A percentile compares a stretch with the other conserved stretches of the same genome.
Evolutionary conservation across 306 rosid species (phyloP).

Genomic region (Prosopis cineraria): DNA sequence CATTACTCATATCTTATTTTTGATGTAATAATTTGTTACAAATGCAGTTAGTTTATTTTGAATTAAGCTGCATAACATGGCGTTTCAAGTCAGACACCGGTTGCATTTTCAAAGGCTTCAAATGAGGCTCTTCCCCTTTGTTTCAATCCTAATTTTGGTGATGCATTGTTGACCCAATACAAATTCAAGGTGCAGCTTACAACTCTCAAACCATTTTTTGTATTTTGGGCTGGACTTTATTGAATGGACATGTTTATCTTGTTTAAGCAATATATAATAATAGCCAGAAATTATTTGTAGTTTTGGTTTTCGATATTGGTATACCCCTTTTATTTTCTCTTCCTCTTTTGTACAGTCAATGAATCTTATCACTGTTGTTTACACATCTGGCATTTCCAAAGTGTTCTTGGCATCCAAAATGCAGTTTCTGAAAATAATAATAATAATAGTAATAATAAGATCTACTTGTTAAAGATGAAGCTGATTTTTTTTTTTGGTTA

Average conservation of each 20-base stretch:
- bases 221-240: slow-evolving; percentile 23
- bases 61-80: not conserved
- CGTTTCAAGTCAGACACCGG: slow-evolving; percentile 59
- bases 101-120: slow-evolving; percentile 90
- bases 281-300: not conserved
- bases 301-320: slow-evolving; percentile 15
- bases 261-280: not conserved
- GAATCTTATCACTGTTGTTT: slow-evolving; percentile 85
- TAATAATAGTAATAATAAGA: not conserved
- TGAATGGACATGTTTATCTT: slow-evolving; percentile 1
- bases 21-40: not conserved
- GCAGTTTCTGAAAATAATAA: not conserved
- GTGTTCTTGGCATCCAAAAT: slow-evolving; percentile 30
- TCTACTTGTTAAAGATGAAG: not conserved
- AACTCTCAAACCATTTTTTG: slow-evolving; percentile 14
- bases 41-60: not conserved
- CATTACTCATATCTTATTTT: not conserved
- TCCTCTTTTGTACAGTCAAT: slow-evolving; percentile 59
- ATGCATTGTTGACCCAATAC: slow-evolving; percentile 82
- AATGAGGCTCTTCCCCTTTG: slow-evolving; percentile 90
- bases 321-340: slow-evolving; percentile 31
- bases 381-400: slow-evolving; percentile 77
- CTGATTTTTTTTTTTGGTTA: too few species aligned
- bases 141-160: slow-evolving; percentile 89
- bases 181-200: slow-evolving; percentile 72